These are phyloP conservation scores for Xylaria arbuscula DNA, from an alignment of 2,329 filamentous ascomycete genomes.

Conservation along the genomic window DNA sequence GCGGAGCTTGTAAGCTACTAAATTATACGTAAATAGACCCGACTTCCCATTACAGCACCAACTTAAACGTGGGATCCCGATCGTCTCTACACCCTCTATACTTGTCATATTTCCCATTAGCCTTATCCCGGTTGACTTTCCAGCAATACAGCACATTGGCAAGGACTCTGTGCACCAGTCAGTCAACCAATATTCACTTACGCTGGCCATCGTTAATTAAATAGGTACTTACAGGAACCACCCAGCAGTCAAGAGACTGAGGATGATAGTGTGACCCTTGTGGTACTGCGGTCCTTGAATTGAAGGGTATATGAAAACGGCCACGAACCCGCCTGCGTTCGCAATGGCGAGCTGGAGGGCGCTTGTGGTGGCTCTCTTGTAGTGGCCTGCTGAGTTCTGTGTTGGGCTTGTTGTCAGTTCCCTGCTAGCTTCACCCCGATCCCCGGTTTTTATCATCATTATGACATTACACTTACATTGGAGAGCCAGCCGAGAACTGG, in stretches of 20 bases:
- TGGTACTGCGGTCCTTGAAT: conserved; percentile 67
- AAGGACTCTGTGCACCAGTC: conserved; percentile 59
- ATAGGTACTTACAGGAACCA: conserved; percentile 68
- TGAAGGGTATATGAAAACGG: conserved; percentile 71
- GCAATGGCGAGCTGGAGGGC: conserved; percentile 74
- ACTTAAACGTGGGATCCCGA: conserved; percentile 69
- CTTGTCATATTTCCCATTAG: conserved; percentile 66
- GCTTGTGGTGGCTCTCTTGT: conserved; percentile 75
- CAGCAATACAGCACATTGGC: conserved; percentile 70
- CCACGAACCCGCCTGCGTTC: conserved; percentile 74
- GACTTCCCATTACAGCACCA: conserved; percentile 62
- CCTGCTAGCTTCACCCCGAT: neutral
- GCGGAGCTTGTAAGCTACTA: neutral
- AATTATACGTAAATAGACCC: no score
- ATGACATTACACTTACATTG: conserved; percentile 54
- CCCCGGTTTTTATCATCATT: neutral
- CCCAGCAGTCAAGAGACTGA: conserved; percentile 68
- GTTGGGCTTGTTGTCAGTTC: neutral
- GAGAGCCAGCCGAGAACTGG: conserved; percentile 73
- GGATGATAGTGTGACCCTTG: conserved; percentile 69
- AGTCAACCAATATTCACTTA: conserved; percentile 19
- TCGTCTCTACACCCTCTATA: conserved; percentile 70
- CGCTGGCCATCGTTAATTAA: conserved; percentile 37
- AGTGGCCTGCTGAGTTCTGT: conserved; percentile 72
- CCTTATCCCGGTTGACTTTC: conserved; percentile 73